Base-by-base conservation (phyloP, 495 filamentous ascomycete species). In the Darksidea phi region DNA sequence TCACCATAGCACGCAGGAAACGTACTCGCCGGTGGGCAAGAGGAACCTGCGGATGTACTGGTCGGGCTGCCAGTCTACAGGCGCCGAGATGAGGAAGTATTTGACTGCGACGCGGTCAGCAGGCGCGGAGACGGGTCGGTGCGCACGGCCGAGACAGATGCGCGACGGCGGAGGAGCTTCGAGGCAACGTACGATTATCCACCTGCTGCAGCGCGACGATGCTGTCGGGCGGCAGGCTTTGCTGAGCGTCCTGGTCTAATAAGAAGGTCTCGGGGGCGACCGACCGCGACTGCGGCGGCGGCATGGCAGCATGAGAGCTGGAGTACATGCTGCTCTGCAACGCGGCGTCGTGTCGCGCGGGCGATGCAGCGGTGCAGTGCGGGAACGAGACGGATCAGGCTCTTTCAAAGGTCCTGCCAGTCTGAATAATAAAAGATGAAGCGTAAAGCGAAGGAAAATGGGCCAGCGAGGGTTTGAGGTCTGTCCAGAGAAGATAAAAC, bases 41-140 rank as follows among this genome's bases (percentile, higher is more conserved):
- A 97, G 81, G 72, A 97, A 97, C 55, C 94, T 84, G 61, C 95
- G 84, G 70, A 98, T 97, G 68, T 96, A 92, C 75, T 97, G 94
- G 72, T 97, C 95, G 10, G 85, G 88, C 63, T 87, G 88, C 94
- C 94, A 98, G 80, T 98, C 95, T 51, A 98, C 94, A 25, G 94
- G 94, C 32, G 94, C 94, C 17, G 94, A 97, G 59, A 98, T 91
- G 74, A 98, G 89, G 79, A 98, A 98, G 75, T 97, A 98, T 85
- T 98, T 98, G 72, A 98, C 94, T 98, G 70, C 37, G 37, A 56
- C 48, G 41, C 50, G 28, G 53, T 71, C 60, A 72, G 63, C 46
- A 42, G 59, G 73, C 60, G 73, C 2, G 15, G 24, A 18, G 43
- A 53, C 67, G 37, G 18, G 32, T 26, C 49, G 21, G 47, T 48